phyloP scores from a whole-genome alignment of 2,329 filamentous ascomycete species.

The Trichophyton simii region DNA sequence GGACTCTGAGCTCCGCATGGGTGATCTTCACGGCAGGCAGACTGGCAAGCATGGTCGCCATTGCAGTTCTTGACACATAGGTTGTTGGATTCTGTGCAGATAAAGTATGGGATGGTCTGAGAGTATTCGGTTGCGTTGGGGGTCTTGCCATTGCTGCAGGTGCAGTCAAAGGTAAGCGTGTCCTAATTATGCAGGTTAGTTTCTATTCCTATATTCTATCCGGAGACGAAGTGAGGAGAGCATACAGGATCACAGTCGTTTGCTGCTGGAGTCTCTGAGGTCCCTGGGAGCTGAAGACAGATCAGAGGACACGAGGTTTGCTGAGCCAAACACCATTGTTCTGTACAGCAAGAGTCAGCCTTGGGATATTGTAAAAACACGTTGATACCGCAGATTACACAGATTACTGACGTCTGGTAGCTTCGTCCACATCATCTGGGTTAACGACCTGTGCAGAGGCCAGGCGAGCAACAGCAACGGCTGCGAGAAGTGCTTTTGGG shows the following conservation, averaged over 20 bases:
- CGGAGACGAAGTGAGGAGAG: neutral
- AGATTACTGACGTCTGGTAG: slow-evolving; percentile 25
- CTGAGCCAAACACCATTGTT: slow-evolving; percentile 33
- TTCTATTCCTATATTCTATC: slow-evolving; percentile 1
- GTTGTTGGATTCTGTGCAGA: slow-evolving; percentile 46
- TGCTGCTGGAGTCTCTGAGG: slow-evolving; percentile 21
- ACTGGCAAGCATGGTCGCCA: slow-evolving; percentile 38
- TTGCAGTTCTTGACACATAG: slow-evolving; percentile 42
- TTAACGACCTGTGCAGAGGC: slow-evolving; percentile 29
- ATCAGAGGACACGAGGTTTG: slow-evolving; percentile 33
- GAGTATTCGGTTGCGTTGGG: slow-evolving; percentile 52
- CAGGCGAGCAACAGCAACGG: slow-evolving; percentile 20
- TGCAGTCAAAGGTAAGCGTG: slow-evolving; percentile 43
- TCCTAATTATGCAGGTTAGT: slow-evolving; percentile 18
- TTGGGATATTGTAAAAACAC: slow-evolving; percentile 4
- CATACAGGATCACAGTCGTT: slow-evolving; percentile 34
- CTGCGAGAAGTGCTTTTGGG: neutral
- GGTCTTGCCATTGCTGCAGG: slow-evolving; percentile 41
- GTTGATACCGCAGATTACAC: neutral
- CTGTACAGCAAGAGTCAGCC: slow-evolving; percentile 16
- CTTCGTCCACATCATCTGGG: slow-evolving; percentile 23
- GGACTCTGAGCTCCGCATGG: slow-evolving; percentile 52
- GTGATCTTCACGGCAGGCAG: slow-evolving; percentile 40
- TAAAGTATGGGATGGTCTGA: slow-evolving; percentile 50
- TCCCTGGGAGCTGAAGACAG: slow-evolving; percentile 30